Base-by-base conservation (phyloP, 768 basidiomycete species). In the Rhizopogon sp. region DNA sequence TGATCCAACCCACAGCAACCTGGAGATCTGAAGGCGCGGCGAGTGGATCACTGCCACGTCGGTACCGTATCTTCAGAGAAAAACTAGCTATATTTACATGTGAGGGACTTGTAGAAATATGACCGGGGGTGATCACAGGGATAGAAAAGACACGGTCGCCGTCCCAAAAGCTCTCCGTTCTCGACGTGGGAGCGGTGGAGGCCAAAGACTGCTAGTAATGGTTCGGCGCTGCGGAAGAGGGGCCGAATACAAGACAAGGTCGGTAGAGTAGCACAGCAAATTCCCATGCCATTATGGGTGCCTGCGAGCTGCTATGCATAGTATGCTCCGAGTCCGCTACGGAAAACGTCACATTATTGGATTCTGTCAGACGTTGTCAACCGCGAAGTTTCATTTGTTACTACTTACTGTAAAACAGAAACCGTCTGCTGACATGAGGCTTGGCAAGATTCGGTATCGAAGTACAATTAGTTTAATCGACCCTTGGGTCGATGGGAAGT, bases 171-270 rank as follows among this genome's bases (percentile, higher is more conserved):
- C 33, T 22, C 5, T 50, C 58, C 58, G 58, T 50, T n/a, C 56
- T 59, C 56, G 56, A 53, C 58, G 58, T 59, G 58, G 58, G 58
- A 59, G 58, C 9, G 9, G 28, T 28, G 16, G 28, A 11, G 17
- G 45, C 11, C 31, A 47, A 35, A 31, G 31, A 46, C 6, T 33
- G 31, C 17, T 46, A 35, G 37, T 20, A 25, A 51, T 51, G 54
- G 13, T 56, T 39, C 54, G 54, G 46, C 22, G 41, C 45, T 40
- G 37, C 40, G 55, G 33, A 49, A 13, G n/a, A 51, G 20, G 46
- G 5, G 33, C 53, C 53, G 54, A 56, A 42, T 40, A 44, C 13
- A 11, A 56, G 39, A 5, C 28, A 35, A 50, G 46, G 28, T 31
- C 46, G 33, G 54, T 41, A 55, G 49, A 55, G 14, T 47, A 22